These are phyloP conservation scores for Exophiala viscosa DNA, from an alignment of 2,329 filamentous ascomycete species.

Conservation along the genomic window DNA sequence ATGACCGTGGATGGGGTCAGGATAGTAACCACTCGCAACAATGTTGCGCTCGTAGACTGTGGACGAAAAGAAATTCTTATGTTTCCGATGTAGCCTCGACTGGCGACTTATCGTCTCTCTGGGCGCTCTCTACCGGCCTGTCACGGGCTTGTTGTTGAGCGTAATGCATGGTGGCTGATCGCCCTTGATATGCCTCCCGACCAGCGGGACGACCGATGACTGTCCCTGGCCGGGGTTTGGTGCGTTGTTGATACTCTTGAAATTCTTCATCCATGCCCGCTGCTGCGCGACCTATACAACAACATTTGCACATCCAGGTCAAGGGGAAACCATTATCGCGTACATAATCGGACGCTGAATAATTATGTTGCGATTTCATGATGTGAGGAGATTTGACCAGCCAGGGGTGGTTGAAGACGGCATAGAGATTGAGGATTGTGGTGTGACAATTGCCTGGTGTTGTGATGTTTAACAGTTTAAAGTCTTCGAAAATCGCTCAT, in stretches of 20 bases:
- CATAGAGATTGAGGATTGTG: too few relatives aligned
- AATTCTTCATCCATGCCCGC: slow-evolving; percentile 1
- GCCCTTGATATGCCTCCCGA: slow-evolving; percentile 4
- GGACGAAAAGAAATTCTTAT: too few relatives aligned
- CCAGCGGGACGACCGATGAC: slow-evolving; percentile 17
- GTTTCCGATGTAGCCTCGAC: too few relatives aligned
- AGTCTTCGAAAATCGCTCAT: too few relatives aligned
- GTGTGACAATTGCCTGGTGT: too few relatives aligned
- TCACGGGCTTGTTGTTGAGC: slow-evolving; percentile 2
- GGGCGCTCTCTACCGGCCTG: neutral
- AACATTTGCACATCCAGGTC: slow-evolving; percentile 17
- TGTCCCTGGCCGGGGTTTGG: slow-evolving; percentile 3
- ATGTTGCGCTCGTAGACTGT: too few relatives aligned
- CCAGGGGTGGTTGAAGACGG: too few relatives aligned
- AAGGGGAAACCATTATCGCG: slow-evolving; percentile 14
- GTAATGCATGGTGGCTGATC: slow-evolving; percentile 10
- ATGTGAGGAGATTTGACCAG: neutral
- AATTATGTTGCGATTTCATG: slow-evolving; percentile 14
- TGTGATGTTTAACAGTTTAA: too few relatives aligned
- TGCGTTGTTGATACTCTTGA: slow-evolving; percentile 13
- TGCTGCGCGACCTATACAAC: neutral
- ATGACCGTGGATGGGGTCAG: too few relatives aligned
- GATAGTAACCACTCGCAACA: too few relatives aligned
- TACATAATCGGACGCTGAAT: slow-evolving; percentile 16
- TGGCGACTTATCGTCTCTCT: too few relatives aligned